Evolutionary conservation across 495 filamentous ascomycete species (phyloP), one percentile per base, ranked within the genome.

Genomic region (Chaetomium tenue): DNA sequence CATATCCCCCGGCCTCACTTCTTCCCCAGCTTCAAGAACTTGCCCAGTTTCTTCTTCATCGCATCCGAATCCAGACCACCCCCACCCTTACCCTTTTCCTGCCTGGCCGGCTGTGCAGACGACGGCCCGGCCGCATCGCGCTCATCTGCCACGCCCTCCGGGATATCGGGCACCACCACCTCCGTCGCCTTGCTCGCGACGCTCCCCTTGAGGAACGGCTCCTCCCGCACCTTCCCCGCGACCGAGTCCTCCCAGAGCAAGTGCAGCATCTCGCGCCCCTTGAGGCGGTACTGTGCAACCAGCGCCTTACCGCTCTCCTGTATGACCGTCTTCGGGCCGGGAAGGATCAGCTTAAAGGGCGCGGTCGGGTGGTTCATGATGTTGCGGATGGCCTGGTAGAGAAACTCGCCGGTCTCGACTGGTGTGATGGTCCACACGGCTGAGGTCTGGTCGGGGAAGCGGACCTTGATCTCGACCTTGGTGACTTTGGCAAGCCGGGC

Each of bases 391-490:
- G 87, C 90, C 9, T 77, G 76, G 76, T 97, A 91, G 1, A 96
- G 78, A 22, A 79, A 72, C 15, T 79, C 75, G 9, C 85, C 87
- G 0, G 90, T 89, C 58, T 92, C 87, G 0, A 76, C 68, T 5
- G 85, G 84, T 3, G 77, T 79, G 70, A 92, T 87, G 51, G 80
- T 81, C 70, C 86, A 84, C 30, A 89, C 81, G 22, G 91, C 83
- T 46, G 86, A 85, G 60, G 84, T 87, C 68, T 91, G 87, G 73
- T 97, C 92, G 1, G 94, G 93, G 66, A 96, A 92, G 25, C 93
- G 89, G 59, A 98, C 80, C 64, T 89, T 92, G 61, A 98, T 83
- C 47, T 86, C 80, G 47, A 96, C 86, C 50, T 84, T 80, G 42
- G 83, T 87, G 61, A 92, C 79, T 22, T 81, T 82, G 39, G 87